A percentile compares a stretch with the other conserved stretches of the same genome.
phyloP scores from a whole-genome alignment of 1,284 basidiomycete genomes.

The Hortiboletus rubellus region DNA sequence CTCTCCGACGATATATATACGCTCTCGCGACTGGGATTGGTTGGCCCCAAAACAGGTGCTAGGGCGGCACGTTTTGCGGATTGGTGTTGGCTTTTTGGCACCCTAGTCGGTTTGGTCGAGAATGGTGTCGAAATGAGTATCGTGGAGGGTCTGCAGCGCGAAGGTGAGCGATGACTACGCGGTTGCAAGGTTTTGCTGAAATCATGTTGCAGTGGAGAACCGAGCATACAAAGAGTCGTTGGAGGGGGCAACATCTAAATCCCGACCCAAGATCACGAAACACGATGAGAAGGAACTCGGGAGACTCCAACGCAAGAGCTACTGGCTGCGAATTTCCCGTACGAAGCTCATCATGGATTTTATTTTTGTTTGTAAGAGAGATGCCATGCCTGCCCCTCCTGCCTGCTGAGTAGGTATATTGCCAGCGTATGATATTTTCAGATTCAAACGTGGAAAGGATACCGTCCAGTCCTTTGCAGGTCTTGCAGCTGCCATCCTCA shows the following conservation, averaged over 20 bases:
- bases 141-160: slow-evolving; percentile 57
- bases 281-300: slow-evolving; percentile 69
- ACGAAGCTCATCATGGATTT: slow-evolving; percentile 77
- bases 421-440: slow-evolving; percentile 57
- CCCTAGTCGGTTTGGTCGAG: slow-evolving; percentile 75
- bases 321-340: slow-evolving; percentile 70
- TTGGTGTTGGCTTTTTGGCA: slow-evolving; percentile 81
- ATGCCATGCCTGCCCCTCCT: not conserved
- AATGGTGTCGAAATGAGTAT: slow-evolving; percentile 74
- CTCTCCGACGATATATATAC: slow-evolving; percentile 75
- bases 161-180: slow-evolving; percentile 44
- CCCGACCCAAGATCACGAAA: slow-evolving; percentile 57
- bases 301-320: slow-evolving; percentile 64
- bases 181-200: not conserved
- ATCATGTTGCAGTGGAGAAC: slow-evolving; percentile 54
- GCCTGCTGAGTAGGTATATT: slow-evolving; percentile 24
- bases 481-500: slow-evolving; percentile 65
- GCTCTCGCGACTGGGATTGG: slow-evolving; percentile 64
- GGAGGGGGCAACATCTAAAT: slow-evolving; percentile 67
- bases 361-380: slow-evolving; percentile 75
- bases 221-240: slow-evolving; percentile 73
- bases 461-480: slow-evolving; percentile 67
- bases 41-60: slow-evolving; percentile 61
- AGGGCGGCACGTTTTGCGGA: slow-evolving; percentile 71
- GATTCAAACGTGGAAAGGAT: slow-evolving; percentile 57